phyloP scores from a whole-genome alignment of 352 stramenopile genomes.

The Phytopythium helicoides region DNA sequence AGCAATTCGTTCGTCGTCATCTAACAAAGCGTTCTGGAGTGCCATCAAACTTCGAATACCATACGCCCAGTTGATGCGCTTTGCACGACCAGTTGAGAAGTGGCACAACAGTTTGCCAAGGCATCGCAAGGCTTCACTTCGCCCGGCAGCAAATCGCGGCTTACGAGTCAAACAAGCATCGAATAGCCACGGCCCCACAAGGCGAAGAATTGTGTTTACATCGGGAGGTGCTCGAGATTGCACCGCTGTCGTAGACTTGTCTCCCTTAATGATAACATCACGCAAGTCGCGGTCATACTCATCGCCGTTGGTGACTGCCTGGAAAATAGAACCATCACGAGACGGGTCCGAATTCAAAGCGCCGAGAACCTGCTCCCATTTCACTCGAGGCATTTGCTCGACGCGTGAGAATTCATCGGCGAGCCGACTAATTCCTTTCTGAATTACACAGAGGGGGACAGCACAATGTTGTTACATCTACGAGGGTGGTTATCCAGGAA shows the following conservation, averaged over 20 bases:
- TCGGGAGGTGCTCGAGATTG: conserved; percentile 70
- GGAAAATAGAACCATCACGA: conserved; percentile 42
- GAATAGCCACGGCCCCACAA: conserved; percentile 85
- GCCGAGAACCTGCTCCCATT: conserved; percentile 73
- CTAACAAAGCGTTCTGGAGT: conserved; percentile 71
- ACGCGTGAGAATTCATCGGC: conserved; percentile 72
- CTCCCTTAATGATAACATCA: conserved; percentile 15
- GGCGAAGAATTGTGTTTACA: conserved; percentile 77
- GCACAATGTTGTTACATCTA: neutral
- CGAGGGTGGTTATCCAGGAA: neutral
- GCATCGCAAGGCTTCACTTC: conserved; percentile 74
- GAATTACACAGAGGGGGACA: neutral
- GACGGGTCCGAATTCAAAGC: conserved; percentile 52
- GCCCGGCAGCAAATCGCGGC: conserved; percentile 60
- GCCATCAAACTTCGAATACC: conserved; percentile 83
- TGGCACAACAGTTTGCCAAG: conserved; percentile 73
- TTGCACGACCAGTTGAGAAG: conserved; percentile 65
- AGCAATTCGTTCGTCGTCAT: conserved; percentile 79
- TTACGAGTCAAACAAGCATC: conserved; percentile 79
- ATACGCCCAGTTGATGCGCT: conserved; percentile 82
- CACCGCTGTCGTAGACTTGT: conserved; percentile 16
- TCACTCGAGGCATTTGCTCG: conserved; percentile 62
- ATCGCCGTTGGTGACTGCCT: conserved; percentile 38
- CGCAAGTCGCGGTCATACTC: conserved; percentile 14
- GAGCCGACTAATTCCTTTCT: conserved; percentile 81